Evolutionary conservation across 257 asterid species (phyloP), one percentile per base, ranked within the genome.

Genomic region (Nemophila menziesii): DNA sequence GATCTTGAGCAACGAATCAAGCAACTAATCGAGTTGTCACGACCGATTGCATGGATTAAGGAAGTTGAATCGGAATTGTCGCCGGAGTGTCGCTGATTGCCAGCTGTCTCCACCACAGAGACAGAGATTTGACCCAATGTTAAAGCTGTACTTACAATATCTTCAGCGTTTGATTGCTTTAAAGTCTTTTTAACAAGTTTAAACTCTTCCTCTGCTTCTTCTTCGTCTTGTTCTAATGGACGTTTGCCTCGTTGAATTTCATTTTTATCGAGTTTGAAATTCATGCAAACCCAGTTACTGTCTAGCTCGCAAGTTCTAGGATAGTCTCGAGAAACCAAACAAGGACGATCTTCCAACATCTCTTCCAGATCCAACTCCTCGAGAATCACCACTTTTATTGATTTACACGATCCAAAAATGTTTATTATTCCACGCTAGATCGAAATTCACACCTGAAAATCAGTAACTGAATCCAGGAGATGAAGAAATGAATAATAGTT

Each of bases 261-360:
- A 14, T 58, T 57, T 52, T 69, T 68, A 14, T 76, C 93, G 39
- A 67, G 52, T 33, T 54, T 43, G 68, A 51, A 87, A 54, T 42
- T 77, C 84, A 68, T 63, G 75, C 57, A 68, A 49, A 59, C 51
- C 93, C 95, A 80, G 46, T 56, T 64, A 57, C 64, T 62, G 46
- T 78, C 87, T 62, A 48, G 73, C 11, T 75, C 83, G n/a, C 71
- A 52, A 55, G 64, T 61, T 41, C 72, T 60, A 2, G 64, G 57
- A 58, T 67, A 84, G 62, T 71, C 81, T 67, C 90, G 60, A 10
- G 95, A 61, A 48, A 80, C 77, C 70, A 78, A 58, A 66, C 79
- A 80, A 53, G 87, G 49, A 51, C 77, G 64, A 19, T 78, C 92
- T 55, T 84, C 92, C 68, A 89, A 70, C 98, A 89, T 83, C 33